Conservation (phyloP, 495 filamentous ascomycete genomes). For the Penicillium canariense region DNA sequence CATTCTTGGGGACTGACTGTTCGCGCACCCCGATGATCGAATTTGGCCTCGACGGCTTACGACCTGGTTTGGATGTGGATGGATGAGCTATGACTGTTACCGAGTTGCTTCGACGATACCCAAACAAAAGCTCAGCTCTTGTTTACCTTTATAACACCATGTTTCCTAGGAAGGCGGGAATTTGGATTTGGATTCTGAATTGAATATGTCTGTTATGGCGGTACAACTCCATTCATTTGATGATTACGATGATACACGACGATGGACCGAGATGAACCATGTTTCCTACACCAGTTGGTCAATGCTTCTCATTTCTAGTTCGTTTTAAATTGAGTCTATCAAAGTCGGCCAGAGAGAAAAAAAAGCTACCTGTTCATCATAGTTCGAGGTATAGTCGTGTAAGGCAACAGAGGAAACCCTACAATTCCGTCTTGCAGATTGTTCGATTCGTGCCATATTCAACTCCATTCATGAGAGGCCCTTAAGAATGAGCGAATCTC, state of each 20-base stretch:
- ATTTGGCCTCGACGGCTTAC: neutral
- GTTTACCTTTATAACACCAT: neutral
- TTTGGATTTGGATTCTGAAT: neutral
- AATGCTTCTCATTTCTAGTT: neutral
- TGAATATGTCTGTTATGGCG: neutral
- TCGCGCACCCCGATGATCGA: neutral
- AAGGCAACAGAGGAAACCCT: neutral
- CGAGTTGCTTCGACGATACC: conserved; percentile 13
- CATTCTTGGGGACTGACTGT: neutral
- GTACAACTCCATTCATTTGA: neutral
- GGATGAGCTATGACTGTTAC: conserved; percentile 3
- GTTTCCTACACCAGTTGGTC: neutral
- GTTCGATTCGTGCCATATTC: neutral
- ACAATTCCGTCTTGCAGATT: neutral
- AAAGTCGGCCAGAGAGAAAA: neutral
- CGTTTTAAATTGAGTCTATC: neutral
- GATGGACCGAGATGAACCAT: too few species aligned
- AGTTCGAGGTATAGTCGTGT: neutral
- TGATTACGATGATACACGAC: neutral
- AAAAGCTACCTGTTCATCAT: neutral
- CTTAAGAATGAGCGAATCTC: neutral
- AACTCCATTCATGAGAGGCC: neutral
- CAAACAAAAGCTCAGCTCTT: neutral
- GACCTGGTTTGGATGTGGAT: neutral
- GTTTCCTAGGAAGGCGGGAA: conserved; percentile 1